phyloP scores from a whole-genome alignment of 2,329 filamentous ascomycete genomes.

The Niveomyces coronatus region DNA sequence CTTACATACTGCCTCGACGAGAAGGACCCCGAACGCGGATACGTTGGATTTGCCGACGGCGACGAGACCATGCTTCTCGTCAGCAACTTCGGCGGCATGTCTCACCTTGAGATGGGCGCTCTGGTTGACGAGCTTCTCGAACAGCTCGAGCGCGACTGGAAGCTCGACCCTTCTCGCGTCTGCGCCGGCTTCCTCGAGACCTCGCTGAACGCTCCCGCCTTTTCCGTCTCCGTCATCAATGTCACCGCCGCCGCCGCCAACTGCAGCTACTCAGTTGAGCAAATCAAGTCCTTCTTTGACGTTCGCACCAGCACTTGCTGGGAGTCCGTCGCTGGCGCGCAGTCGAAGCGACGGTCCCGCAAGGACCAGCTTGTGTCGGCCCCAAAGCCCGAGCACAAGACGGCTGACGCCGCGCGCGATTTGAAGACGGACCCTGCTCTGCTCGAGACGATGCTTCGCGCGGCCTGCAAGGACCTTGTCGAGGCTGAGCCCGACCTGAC shows the following conservation, averaged over 20 bases:
- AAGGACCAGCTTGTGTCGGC: slow-evolving; percentile 33
- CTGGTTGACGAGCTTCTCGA: slow-evolving; percentile 42
- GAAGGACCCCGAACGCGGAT: slow-evolving; percentile 38
- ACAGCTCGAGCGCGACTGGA: slow-evolving; percentile 37
- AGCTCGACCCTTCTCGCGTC: slow-evolving; percentile 42
- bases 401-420: slow-evolving; percentile 29
- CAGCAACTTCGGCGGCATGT: slow-evolving; percentile 51
- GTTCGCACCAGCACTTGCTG: slow-evolving; percentile 47
- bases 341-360: slow-evolving; percentile 26
- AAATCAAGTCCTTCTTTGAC: slow-evolving; percentile 56
- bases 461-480: slow-evolving; percentile 41
- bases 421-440: slow-evolving; percentile 39
- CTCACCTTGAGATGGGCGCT: slow-evolving; percentile 45
- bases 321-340: slow-evolving; percentile 41
- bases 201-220: slow-evolving; percentile 60
- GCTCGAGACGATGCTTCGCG: slow-evolving; percentile 45
- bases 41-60: slow-evolving; percentile 34
- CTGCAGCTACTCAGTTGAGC: slow-evolving; percentile 34
- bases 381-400: slow-evolving; percentile 23
- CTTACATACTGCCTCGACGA: slow-evolving; percentile 50
- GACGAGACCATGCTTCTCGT: slow-evolving; percentile 44
- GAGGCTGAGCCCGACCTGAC: slow-evolving; percentile 53
- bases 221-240: slow-evolving; percentile 58
- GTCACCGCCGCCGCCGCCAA: slow-evolving; percentile 35
- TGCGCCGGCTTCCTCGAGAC: slow-evolving; percentile 58